Conservation (phyloP, 768 basidiomycete species). For the Myochromella boudieri region DNA sequence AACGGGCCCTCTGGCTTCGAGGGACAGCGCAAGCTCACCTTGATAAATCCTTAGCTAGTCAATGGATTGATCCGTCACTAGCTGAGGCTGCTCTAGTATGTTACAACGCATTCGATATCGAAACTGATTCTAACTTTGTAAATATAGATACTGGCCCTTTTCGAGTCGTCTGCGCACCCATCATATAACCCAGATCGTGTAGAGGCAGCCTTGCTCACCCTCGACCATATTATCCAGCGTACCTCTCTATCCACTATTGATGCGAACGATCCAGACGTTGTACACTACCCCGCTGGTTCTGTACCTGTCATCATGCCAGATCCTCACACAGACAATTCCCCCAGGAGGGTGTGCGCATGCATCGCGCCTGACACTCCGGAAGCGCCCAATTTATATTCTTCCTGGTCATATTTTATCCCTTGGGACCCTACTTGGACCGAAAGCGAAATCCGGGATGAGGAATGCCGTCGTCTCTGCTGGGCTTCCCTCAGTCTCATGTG, state of each 20-base stretch:
- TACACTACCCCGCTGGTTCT: slow-evolving; percentile 44
- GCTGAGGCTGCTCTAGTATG: slow-evolving; percentile 72
- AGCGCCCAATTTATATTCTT: slow-evolving; percentile 35
- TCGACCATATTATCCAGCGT: slow-evolving; percentile 65
- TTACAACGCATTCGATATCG: not conserved
- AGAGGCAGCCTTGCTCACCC: slow-evolving; percentile 47
- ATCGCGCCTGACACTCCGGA: slow-evolving; percentile 34
- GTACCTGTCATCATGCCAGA: slow-evolving; percentile 50
- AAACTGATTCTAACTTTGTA: not conserved
- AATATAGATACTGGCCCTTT: slow-evolving; percentile 68
- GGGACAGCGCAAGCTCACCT: slow-evolving; percentile 56
- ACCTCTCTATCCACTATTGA: slow-evolving; percentile 60
- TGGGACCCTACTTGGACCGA: slow-evolving; percentile 64
- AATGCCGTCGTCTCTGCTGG: slow-evolving; percentile 78
- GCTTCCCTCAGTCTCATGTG: slow-evolving; percentile 67
- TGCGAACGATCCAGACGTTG: slow-evolving; percentile 49
- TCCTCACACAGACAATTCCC: slow-evolving; percentile 25
- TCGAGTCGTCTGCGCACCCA: slow-evolving; percentile 75
- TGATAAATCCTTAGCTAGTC: slow-evolving; percentile 46
- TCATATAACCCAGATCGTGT: slow-evolving; percentile 57
- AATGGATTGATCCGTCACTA: slow-evolving; percentile 60
- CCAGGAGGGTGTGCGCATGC: slow-evolving; percentile 45
- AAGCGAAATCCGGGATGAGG: slow-evolving; percentile 61
- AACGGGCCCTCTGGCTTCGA: slow-evolving; percentile 56
- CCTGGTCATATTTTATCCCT: slow-evolving; percentile 51